These are phyloP conservation scores for Ricinus communis DNA, from an alignment of 345 rosid species.

Conservation along the genomic window DNA sequence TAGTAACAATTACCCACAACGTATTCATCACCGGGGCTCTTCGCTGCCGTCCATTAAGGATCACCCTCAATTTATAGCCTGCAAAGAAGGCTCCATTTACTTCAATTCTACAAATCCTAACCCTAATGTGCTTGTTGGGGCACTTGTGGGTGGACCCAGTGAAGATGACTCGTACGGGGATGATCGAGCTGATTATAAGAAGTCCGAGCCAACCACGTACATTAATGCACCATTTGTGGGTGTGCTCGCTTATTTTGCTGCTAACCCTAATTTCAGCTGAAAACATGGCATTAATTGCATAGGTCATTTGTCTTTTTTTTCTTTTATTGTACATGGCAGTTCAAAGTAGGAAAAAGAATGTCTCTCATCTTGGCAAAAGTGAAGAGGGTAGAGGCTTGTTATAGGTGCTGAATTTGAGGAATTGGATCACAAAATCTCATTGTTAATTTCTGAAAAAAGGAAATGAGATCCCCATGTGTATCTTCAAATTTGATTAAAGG, in stretches of 20 bases:
- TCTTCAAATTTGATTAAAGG: neutral
- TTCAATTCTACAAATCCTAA: conserved; percentile 69
- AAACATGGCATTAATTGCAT: neutral
- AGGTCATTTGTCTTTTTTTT: too few species aligned
- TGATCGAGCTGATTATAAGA: conserved; percentile 64
- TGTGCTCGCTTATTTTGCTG: conserved; percentile 84
- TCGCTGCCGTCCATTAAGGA: conserved; percentile 70
- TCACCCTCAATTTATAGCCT: conserved; percentile 58
- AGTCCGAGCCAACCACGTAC: conserved; percentile 91
- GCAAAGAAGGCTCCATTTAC: conserved; percentile 74
- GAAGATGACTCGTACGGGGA: conserved; percentile 71
- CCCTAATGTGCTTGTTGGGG: conserved; percentile 71
- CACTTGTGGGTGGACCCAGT: conserved; percentile 86
- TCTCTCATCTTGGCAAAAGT: conserved; percentile 50
- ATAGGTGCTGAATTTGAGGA: neutral
- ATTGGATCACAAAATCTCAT: conserved; percentile 19
- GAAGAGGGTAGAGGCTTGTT: conserved; percentile 40
- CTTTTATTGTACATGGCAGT: conserved; percentile 17
- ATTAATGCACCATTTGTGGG: conserved; percentile 98
- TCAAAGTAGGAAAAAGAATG: conserved; percentile 11
- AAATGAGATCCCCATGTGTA: neutral
- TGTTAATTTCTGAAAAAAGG: neutral
- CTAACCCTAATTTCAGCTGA: conserved; percentile 55
- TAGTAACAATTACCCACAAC: conserved; percentile 60
- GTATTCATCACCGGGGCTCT: conserved; percentile 92